phyloP scores from a whole-genome alignment of 225 moss, liverwort and hornwort genomes.

The Neckera pumila region DNA sequence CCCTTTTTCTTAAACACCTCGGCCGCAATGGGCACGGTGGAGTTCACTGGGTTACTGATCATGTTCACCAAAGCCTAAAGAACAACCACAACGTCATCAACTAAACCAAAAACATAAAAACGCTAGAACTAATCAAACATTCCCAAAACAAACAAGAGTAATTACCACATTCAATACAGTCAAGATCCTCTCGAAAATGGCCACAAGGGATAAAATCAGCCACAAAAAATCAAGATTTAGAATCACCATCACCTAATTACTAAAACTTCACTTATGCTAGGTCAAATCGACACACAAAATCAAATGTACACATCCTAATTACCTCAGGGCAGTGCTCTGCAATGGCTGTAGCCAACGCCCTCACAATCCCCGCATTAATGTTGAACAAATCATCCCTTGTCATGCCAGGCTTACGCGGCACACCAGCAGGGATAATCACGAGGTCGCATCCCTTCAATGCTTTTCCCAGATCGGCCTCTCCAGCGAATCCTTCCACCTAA shows the following conservation, averaged over 20 bases:
- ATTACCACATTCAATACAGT: neutral
- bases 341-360: conserved; percentile 22
- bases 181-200: neutral
- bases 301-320: neutral
- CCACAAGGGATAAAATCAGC: neutral
- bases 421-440: conserved; percentile 56
- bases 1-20: conserved; percentile 53
- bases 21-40: conserved; percentile 57
- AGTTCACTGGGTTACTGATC: conserved; percentile 66
- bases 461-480: conserved; percentile 38
- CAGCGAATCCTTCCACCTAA: conserved; percentile 49
- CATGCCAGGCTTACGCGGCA: conserved; percentile 65
- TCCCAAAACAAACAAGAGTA: neutral
- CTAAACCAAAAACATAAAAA: neutral
- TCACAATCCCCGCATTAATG: conserved; percentile 54
- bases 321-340: conserved; percentile 54
- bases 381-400: conserved; percentile 63
- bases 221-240: neutral
- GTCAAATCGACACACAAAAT: neutral
- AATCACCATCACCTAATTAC: neutral
- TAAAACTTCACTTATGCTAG: too few relatives aligned
- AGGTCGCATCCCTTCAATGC: conserved; percentile 49
- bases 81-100: neutral
- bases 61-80: conserved; percentile 56
- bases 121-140: neutral